Conservation (phyloP, 2,329 filamentous ascomycete genomes). For the Neospermospora avenae region DNA sequence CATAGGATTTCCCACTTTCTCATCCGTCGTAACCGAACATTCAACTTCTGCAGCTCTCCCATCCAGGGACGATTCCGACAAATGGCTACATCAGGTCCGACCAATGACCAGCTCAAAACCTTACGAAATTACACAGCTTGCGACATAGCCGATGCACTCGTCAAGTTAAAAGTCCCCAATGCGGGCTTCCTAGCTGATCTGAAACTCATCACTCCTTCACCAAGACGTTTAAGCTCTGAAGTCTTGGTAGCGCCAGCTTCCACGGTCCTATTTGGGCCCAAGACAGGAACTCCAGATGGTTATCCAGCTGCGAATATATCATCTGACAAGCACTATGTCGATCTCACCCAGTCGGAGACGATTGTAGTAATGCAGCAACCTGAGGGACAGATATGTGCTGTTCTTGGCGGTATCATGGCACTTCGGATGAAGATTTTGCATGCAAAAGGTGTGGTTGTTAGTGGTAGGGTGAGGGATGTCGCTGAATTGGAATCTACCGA, state of each 20-base stretch:
- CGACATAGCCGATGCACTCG: constrained; percentile 69
- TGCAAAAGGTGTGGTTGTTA: constrained; percentile 60
- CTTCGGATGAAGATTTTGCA: constrained; percentile 62
- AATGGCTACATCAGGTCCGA: constrained; percentile 7
- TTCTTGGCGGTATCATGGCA: constrained; percentile 76
- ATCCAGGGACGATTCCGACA: neutral
- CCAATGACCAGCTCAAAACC: constrained; percentile 12
- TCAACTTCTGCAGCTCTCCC: neutral
- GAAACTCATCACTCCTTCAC: constrained; percentile 33
- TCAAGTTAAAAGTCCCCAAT: constrained; percentile 63
- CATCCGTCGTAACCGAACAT: neutral
- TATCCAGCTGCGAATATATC: constrained; percentile 48
- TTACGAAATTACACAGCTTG: constrained; percentile 43
- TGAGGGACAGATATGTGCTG: constrained; percentile 61
- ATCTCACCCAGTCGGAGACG: constrained; percentile 56
- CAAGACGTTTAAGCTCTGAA: constrained; percentile 22
- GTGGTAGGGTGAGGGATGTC: constrained; percentile 66
- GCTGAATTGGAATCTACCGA: constrained; percentile 52
- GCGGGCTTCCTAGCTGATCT: constrained; percentile 65
- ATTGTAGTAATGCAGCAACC: constrained; percentile 68
- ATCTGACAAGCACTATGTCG: constrained; percentile 63
- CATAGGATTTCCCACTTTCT: too few species aligned
- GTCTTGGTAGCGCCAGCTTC: constrained; percentile 47
- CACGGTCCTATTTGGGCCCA: constrained; percentile 62
- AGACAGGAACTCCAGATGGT: constrained; percentile 41